Conservation (phyloP, 1,284 basidiomycete species). For the Austroboletus novae-zelandiae region DNA sequence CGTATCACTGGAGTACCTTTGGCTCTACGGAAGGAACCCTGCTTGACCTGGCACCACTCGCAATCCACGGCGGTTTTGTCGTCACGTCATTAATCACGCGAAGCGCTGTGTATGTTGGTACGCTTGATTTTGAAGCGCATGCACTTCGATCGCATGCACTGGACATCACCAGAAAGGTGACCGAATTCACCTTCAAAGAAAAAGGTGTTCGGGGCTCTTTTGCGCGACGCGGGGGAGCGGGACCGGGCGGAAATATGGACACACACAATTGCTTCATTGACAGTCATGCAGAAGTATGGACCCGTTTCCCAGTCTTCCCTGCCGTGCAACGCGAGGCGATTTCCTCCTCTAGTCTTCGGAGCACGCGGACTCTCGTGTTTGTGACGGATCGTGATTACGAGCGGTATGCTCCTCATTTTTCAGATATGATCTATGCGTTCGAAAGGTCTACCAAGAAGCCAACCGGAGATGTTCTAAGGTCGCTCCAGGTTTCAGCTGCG, state of each 20-base stretch:
- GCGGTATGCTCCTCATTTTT: slow-evolving; percentile 42
- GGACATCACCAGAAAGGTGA: slow-evolving; percentile 51
- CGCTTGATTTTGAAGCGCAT: slow-evolving; percentile 33
- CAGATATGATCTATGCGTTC: slow-evolving; percentile 44
- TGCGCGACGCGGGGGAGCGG: slow-evolving; percentile 16
- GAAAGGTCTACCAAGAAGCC: slow-evolving; percentile 43
- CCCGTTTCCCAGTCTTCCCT: slow-evolving; percentile 57
- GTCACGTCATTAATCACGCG: slow-evolving; percentile 47
- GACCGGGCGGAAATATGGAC: neutral
- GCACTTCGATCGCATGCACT: slow-evolving; percentile 42
- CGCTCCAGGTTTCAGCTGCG: slow-evolving; percentile 28
- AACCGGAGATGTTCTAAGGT: slow-evolving; percentile 41
- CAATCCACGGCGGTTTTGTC: neutral
- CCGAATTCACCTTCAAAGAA: slow-evolving; percentile 54
- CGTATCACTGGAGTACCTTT: slow-evolving; percentile 27
- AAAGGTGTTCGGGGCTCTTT: slow-evolving; percentile 19
- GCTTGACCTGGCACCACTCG: slow-evolving; percentile 11
- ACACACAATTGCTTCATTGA: slow-evolving; percentile 53
- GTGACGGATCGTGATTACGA: slow-evolving; percentile 39
- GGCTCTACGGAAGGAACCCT: slow-evolving; percentile 19
- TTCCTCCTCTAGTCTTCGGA: slow-evolving; percentile 32
- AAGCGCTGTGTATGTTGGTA: slow-evolving; percentile 41
- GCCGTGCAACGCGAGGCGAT: slow-evolving; percentile 50
- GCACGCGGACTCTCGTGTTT: slow-evolving; percentile 39
- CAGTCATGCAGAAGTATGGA: slow-evolving; percentile 61